phyloP scores from a whole-genome alignment of 192 early-diverging fungal species.

The Allomyces arbusculus region DNA sequence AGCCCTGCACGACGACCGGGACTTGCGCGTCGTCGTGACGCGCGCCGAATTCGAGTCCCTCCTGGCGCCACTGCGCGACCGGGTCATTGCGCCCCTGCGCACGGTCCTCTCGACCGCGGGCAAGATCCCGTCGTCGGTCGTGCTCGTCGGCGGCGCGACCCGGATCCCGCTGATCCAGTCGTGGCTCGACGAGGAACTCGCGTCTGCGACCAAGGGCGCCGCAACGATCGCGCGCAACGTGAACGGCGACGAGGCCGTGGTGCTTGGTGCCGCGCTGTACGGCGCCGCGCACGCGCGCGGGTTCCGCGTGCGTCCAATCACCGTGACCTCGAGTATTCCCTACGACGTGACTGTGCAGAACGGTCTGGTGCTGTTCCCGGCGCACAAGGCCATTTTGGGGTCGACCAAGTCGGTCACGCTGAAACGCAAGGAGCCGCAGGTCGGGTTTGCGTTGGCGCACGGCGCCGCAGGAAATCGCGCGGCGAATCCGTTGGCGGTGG shows the following conservation, averaged over 20 bases:
- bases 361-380: neutral
- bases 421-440: neutral
- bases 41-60: constrained; percentile 57
- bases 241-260: constrained; percentile 90
- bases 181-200: constrained; percentile 26
- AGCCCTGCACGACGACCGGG: constrained; percentile 60
- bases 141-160: constrained; percentile 82
- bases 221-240: constrained; percentile 82
- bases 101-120: neutral
- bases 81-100: constrained; percentile 49
- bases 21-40: constrained; percentile 60
- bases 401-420: neutral
- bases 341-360: neutral
- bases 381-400: neutral
- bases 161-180: constrained; percentile 72
- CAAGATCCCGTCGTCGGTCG: constrained; percentile 53
- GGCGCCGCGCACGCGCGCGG: neutral
- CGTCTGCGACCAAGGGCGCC: constrained; percentile 40
- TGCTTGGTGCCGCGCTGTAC: constrained; percentile 26
- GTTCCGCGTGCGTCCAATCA: neutral
- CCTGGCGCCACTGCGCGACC: constrained; percentile 36
- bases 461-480: neutral
- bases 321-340: neutral
- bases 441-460: neutral
- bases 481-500: neutral